Evolutionary conservation across 116 monocot species (phyloP).

Genomic region (Dioscorea cayenensis): DNA sequence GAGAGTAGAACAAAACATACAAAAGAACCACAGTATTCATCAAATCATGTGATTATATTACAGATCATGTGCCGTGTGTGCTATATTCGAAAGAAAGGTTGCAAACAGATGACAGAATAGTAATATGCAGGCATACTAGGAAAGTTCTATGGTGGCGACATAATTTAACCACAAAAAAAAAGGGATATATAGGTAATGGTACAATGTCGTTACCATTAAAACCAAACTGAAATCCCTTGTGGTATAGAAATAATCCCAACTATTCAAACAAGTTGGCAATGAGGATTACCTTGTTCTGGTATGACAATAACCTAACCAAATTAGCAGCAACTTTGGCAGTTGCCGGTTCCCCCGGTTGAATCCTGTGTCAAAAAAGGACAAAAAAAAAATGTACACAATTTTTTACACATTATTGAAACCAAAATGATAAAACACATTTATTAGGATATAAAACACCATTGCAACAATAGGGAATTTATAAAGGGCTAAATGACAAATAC

Average conservation of each 20-base stretch:
- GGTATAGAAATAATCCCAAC: background rate
- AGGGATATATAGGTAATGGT: too few relatives aligned
- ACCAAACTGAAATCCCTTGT: background rate
- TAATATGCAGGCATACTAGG: too few relatives aligned
- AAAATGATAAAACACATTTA: background rate
- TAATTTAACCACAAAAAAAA: too few relatives aligned
- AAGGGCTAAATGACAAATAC: background rate
- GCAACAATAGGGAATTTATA: too few relatives aligned
- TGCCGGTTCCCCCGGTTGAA: slow-evolving; percentile 86
- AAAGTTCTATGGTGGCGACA: too few relatives aligned
- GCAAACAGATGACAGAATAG: too few relatives aligned
- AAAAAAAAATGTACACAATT: background rate
- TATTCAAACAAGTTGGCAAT: too few relatives aligned
- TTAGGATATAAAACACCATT: too few relatives aligned
- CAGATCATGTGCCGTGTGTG: background rate
- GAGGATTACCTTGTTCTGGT: slow-evolving; percentile 92
- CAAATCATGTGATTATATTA: background rate
- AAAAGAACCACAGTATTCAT: background rate
- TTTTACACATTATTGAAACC: background rate
- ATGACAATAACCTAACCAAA: slow-evolving; percentile 75
- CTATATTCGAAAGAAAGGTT: too few relatives aligned
- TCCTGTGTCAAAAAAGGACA: slow-evolving; percentile 29
- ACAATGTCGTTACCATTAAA: background rate
- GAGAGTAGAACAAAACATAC: background rate
- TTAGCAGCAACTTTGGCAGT: slow-evolving; percentile 93